These are phyloP conservation scores for Pseudotulostoma volvatum DNA, from an alignment of 495 filamentous ascomycete species.

Conservation along the genomic window DNA sequence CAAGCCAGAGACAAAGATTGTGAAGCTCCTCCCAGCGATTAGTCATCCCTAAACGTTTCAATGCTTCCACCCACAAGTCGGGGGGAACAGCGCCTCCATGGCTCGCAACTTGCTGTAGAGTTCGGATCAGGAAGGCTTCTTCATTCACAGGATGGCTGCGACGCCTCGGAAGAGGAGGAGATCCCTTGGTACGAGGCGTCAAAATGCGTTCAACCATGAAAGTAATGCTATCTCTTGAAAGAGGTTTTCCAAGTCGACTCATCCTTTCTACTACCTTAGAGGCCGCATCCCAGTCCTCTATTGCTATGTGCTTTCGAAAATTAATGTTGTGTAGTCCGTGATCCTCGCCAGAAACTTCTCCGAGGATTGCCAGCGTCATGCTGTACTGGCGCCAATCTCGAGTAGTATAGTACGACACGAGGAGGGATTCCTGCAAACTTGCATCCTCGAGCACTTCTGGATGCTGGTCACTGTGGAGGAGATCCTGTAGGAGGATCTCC, in stretches of 20 bases:
- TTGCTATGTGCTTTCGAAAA: constrained; percentile 27
- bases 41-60: constrained; percentile 26
- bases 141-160: constrained; percentile 8
- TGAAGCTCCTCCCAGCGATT: constrained; percentile 21
- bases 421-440: constrained; percentile 37
- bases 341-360: constrained; percentile 15
- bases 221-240: constrained; percentile 18
- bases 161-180: constrained; percentile 6
- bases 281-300: constrained; percentile 18
- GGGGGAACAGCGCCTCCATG: constrained; percentile 15
- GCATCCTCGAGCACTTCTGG: constrained; percentile 55
- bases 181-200: constrained; percentile 16
- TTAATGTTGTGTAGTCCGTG: constrained; percentile 23
- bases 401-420: constrained; percentile 31
- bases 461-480: constrained; percentile 57
- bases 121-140: constrained; percentile 19
- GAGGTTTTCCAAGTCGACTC: constrained; percentile 12
- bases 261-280: constrained; percentile 22
- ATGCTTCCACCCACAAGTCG: constrained; percentile 25
- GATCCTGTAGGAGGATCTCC: constrained; percentile 35
- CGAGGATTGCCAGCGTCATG: constrained; percentile 34
- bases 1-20: constrained; percentile 28
- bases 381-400: constrained; percentile 37
- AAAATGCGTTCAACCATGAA: constrained; percentile 22
- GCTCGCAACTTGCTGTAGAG: constrained; percentile 21